These are phyloP conservation scores for Glonium stellatum DNA, from an alignment of 495 filamentous ascomycete species.

Conservation along the genomic window DNA sequence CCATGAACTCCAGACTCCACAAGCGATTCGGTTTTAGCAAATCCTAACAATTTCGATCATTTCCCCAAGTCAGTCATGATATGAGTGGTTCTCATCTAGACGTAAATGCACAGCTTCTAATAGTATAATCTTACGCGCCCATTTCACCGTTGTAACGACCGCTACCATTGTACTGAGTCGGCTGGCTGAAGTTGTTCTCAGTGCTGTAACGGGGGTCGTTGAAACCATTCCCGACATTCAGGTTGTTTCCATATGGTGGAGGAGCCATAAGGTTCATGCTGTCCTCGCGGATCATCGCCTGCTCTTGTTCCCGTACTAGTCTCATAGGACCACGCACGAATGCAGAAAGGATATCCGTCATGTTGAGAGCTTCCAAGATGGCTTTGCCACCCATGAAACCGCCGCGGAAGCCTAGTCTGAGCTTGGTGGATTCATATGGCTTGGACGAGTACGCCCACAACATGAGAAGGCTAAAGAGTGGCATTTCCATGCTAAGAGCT, in stretches of 20 bases:
- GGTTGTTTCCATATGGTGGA: background rate
- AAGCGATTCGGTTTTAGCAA: too few relatives aligned
- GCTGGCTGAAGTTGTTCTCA: too few relatives aligned
- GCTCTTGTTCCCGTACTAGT: constrained; percentile 15
- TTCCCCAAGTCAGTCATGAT: too few relatives aligned
- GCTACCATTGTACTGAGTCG: too few relatives aligned
- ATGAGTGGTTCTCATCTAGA: too few relatives aligned
- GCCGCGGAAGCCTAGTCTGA: background rate
- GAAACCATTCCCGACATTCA: too few relatives aligned
- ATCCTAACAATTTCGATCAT: too few relatives aligned
- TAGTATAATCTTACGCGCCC: too few relatives aligned
- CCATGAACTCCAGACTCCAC: too few relatives aligned
- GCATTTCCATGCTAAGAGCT: constrained; percentile 22
- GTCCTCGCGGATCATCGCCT: constrained; percentile 9
- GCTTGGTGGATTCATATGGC: constrained; percentile 7
- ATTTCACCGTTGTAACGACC: too few relatives aligned
- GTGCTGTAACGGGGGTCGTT: too few relatives aligned
- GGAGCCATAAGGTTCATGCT: constrained; percentile 1
- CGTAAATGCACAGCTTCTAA: too few relatives aligned
- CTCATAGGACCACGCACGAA: constrained; percentile 22
- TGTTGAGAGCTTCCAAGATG: constrained; percentile 13
- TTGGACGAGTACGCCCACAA: constrained; percentile 10
- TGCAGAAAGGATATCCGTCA: constrained; percentile 13
- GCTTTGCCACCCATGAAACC: background rate
- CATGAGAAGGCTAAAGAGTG: constrained; percentile 17